Base-by-base conservation (phyloP, 1,139 yeast genomes). In the Debaryomycetaceae sp. region DNA sequence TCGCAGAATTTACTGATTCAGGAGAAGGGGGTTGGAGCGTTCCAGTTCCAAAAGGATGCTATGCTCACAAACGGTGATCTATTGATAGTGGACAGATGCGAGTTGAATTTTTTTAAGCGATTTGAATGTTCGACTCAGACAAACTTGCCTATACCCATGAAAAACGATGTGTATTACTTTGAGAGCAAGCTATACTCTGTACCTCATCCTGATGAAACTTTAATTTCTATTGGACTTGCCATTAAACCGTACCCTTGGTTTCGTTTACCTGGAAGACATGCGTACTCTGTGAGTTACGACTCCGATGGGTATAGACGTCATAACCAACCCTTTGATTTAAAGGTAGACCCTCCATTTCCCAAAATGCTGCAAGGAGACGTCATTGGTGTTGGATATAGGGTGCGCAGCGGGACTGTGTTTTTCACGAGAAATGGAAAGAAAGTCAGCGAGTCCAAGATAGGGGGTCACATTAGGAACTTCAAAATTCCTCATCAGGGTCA, bases 11-110 rank as follows among this genome's bases (percentile, higher is more conserved):
- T 76, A 63, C 70, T 70, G 19, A 87, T 92, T 29, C 95, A 88
- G 54, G 98, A 94, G 53, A 89, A 87, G 60, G 99, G 97, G 0
- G 83, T 94, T 1, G 69, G 78, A 22, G 98, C 98, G 0, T 92
- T 95, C 94, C 95, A 88, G 54, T 92, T 94, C 58, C 78, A 77
- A 44, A 87, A 87, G 34, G 91, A 88, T 55, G 56, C 69, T 13
- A 79, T 76, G 65, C 65, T 79, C 43, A 79, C 78, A 37, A 77
- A 70, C 53, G 81, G 75, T 60, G 85, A 76, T 51, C 62, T 84
- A 16, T 54, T 78, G 44, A 84, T 91, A 16, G 74, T 79, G 40
- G 82, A 83, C 54, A 82, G 85, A 51, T 79, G 84, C 2, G 98
- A 92, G 59, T 66, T 92, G 39, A 81, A 82, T 40, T 92, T 92